phyloP scores from a whole-genome alignment of 2,329 filamentous ascomycete genomes.

The Ceratocystis diversiconidia region DNA sequence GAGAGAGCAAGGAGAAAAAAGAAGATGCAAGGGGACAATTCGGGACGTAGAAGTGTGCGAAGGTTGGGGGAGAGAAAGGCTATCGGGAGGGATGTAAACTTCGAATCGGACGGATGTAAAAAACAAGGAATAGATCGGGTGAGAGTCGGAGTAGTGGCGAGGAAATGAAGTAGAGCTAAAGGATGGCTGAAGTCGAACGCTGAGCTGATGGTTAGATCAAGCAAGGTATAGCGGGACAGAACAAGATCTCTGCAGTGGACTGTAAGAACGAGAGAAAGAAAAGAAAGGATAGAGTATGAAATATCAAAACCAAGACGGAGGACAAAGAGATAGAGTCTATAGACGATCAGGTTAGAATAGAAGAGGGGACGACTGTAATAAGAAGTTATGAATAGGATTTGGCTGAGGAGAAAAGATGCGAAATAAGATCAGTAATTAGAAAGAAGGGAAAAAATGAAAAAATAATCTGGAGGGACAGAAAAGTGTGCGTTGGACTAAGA shows the following conservation, averaged over 20 bases:
- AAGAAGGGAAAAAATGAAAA: not conserved
- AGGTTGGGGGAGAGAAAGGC: not conserved
- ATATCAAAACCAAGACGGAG: not conserved
- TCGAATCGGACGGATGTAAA: not conserved
- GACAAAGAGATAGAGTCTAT: not conserved
- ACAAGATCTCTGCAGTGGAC: not conserved
- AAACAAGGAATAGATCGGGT: conserved; percentile 1
- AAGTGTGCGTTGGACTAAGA: not conserved
- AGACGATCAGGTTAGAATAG: not conserved
- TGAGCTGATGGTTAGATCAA: not conserved
- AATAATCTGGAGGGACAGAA: not conserved
- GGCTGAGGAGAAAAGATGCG: not conserved
- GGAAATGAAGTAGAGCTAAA: not conserved
- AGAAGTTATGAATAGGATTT: not conserved
- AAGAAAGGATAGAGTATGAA: not conserved
- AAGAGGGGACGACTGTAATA: not conserved
- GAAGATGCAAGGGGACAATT: not conserved
- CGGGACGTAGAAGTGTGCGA: not conserved
- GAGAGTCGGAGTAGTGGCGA: not conserved
- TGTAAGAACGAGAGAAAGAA: not conserved
- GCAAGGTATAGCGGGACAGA: not conserved
- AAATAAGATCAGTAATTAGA: conserved; percentile 2
- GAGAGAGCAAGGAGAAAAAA: not conserved
- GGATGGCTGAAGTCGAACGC: not conserved
- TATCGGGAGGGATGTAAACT: not conserved